A percentile compares a stretch with the other conserved stretches of the same genome.
phyloP scores from a whole-genome alignment of 805 yeast species.

The Hemisphaericaspora nanyangensis region DNA sequence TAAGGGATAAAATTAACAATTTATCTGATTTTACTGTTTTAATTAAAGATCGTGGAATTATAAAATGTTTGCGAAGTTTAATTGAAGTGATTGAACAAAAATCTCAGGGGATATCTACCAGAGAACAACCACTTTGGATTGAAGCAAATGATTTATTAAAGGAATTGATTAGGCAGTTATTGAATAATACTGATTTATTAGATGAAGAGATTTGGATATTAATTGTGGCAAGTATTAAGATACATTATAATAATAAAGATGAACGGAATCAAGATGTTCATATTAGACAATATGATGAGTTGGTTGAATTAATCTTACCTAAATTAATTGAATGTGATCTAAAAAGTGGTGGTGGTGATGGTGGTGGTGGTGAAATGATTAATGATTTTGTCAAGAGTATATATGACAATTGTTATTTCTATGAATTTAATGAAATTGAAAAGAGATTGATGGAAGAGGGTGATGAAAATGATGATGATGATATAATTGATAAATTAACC shows the following conservation, averaged over 20 bases:
- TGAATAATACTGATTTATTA: conserved; percentile 10
- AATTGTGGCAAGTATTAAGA: conserved; percentile 37
- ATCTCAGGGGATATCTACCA: conserved; percentile 28
- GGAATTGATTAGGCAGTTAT: conserved; percentile 27
- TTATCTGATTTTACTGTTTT: conserved; percentile 28
- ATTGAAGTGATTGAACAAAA: conserved; percentile 49
- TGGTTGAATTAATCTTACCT: conserved; percentile 42
- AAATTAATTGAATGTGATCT: conserved; percentile 20
- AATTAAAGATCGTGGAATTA: conserved; percentile 42
- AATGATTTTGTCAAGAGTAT: conserved; percentile 45
- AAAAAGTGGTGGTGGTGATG: no score
- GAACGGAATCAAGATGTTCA: conserved; percentile 39
- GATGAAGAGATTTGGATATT: conserved; percentile 35
- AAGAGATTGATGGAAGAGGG: conserved; percentile 18
- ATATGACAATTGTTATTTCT: conserved; percentile 58
- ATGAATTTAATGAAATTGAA: conserved; percentile 56
- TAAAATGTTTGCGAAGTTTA: conserved; percentile 46
- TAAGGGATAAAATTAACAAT: conserved; percentile 34
- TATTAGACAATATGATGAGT: conserved; percentile 37
- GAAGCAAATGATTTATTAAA: conserved; percentile 43
- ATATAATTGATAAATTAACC: conserved; percentile 35
- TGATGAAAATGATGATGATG: conserved; percentile 17
- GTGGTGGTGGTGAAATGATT: conserved; percentile 23
- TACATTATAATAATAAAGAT: conserved; percentile 34
- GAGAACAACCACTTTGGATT: conserved; percentile 46